Evolutionary conservation across 331 rosid species (phyloP).

Genomic region (Prunus yedoensis): DNA sequence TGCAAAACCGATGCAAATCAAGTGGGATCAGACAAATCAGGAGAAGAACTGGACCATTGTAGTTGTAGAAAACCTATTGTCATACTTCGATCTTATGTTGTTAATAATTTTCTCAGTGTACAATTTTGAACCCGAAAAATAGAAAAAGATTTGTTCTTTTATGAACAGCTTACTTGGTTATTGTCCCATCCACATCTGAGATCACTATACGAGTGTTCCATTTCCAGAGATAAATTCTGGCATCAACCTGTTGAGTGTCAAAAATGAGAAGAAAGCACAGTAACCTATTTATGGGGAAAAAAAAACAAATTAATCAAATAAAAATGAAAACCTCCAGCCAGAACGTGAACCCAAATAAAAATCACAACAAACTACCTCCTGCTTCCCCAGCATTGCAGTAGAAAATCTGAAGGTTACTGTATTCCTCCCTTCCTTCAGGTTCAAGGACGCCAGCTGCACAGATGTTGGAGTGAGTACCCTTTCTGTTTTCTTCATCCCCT

Average conservation of each 20-base stretch:
- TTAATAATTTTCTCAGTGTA: not conserved
- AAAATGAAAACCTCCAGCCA: conserved; percentile 9
- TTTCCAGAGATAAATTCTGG: conserved; percentile 85
- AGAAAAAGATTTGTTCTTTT: not conserved
- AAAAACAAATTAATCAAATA: not conserved
- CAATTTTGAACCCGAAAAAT: not conserved
- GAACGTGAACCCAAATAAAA: conserved; percentile 15
- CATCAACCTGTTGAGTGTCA: conserved; percentile 67
- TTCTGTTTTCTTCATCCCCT: conserved; percentile 41
- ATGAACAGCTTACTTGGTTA: conserved; percentile 61
- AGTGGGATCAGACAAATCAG: conserved; percentile 6
- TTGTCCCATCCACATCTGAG: conserved; percentile 99
- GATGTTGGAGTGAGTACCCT: conserved; percentile 69
- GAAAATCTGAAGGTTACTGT: conserved; percentile 75
- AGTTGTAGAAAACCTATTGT: conserved; percentile 4
- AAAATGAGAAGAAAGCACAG: conserved; percentile 17
- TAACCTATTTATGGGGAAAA: conserved; percentile 1
- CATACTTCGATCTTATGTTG: not conserved
- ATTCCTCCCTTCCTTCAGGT: conserved; percentile 85
- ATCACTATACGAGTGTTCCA: conserved; percentile 86
- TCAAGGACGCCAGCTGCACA: conserved; percentile 81
- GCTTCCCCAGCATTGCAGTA: conserved; percentile 68
- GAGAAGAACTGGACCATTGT: not conserved
- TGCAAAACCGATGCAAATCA: conserved; percentile 25
- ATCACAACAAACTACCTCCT: conserved; percentile 50